Percentiles rank a stretch among this genome's conserved stretches.
Conservation (phyloP, 2,329 filamentous ascomycete species). For the Colletotrichum tamarilloi region DNA sequence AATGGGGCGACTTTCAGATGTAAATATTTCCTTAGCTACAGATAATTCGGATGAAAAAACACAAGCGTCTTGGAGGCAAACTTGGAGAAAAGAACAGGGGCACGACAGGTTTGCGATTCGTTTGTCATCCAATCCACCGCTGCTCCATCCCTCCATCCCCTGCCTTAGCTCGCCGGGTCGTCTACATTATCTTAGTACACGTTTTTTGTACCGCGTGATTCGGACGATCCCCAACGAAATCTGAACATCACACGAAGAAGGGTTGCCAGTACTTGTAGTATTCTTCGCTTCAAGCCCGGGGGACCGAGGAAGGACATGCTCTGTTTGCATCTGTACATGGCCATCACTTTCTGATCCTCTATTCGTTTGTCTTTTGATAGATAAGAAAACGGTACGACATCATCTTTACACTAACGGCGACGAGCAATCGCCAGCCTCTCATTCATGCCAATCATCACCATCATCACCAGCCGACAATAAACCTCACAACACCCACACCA, state of each 20-base stretch:
- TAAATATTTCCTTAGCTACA: too few species aligned
- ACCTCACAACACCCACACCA: not conserved
- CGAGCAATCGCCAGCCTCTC: not conserved
- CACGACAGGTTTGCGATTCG: not conserved
- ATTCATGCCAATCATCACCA: not conserved
- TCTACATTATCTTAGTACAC: not conserved
- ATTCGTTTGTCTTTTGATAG: too few species aligned
- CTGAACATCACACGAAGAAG: not conserved
- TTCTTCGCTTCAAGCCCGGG: not conserved
- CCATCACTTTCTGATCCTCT: too few species aligned
- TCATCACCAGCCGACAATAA: not conserved
- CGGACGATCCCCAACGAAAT: not conserved
- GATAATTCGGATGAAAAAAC: not conserved
- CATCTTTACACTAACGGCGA: not conserved
- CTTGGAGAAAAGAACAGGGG: not conserved
- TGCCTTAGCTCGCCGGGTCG: not conserved
- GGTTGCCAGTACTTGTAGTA: not conserved
- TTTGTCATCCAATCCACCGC: constrained; percentile 7
- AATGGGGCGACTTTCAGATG: too few species aligned
- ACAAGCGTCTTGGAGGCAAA: not conserved
- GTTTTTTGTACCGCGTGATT: not conserved
- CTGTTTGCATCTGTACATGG: not conserved
- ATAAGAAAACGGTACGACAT: not conserved
- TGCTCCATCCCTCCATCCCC: not conserved
- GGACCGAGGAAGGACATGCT: not conserved